A percentile compares a stretch with the other conserved stretches of the same genome.
Conservation (phyloP, 371 early-diverging fungal species). For the Umbelopsis sp. region DNA sequence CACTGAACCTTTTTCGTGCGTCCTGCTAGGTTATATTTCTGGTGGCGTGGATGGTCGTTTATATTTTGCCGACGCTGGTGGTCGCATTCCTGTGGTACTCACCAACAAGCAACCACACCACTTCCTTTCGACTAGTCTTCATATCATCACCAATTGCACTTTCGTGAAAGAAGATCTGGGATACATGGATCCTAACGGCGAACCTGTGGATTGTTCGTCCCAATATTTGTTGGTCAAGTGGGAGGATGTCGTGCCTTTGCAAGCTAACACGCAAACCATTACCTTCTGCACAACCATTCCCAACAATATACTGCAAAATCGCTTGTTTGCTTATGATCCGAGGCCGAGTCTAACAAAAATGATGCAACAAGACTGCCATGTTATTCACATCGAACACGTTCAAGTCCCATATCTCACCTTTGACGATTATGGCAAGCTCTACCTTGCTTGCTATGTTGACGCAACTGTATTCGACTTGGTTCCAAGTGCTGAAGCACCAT, state of each 20-base stretch:
- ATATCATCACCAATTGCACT: not conserved
- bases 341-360: not conserved
- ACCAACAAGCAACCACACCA: not conserved
- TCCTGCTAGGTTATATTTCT: not conserved
- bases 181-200: not conserved
- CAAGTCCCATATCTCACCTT: not conserved
- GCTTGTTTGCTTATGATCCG: not conserved
- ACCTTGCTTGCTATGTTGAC: not conserved
- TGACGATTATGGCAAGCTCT: slow-evolving; percentile 5
- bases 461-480: not conserved
- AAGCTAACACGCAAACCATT: not conserved
- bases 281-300: slow-evolving; percentile 10
- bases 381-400: not conserved
- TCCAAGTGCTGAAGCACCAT: not conserved
- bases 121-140: not conserved
- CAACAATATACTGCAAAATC: not conserved
- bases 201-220: not conserved
- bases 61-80: not conserved
- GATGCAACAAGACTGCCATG: not conserved
- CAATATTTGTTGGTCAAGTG: not conserved
- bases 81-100: not conserved
- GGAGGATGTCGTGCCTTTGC: not conserved
- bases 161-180: not conserved
- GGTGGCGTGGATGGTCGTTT: not conserved
- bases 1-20: not conserved